These are phyloP conservation scores for Acer negundo DNA, from an alignment of 345 rosid species.

Conservation along the genomic window DNA sequence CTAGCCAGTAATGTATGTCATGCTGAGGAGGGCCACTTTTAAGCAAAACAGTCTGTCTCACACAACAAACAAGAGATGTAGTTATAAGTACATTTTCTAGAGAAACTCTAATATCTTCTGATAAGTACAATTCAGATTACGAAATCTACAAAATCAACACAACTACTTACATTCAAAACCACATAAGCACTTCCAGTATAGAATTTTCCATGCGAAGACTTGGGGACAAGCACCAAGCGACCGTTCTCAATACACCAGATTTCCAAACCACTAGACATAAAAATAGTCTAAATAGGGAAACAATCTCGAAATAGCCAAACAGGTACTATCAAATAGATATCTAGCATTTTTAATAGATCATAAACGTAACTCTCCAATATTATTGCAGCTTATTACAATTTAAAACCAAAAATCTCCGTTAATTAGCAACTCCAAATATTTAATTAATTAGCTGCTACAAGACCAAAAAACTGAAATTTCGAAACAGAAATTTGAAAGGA, in stretches of 20 bases:
- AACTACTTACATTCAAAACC: slow-evolving; percentile 55
- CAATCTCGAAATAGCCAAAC: background rate
- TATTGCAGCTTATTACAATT: background rate
- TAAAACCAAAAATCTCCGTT: background rate
- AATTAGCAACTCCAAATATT: background rate
- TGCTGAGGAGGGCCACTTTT: slow-evolving; percentile 56
- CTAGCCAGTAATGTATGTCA: slow-evolving; percentile 86
- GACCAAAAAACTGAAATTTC: background rate
- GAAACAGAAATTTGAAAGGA: slow-evolving; percentile 14
- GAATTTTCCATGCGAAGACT: slow-evolving; percentile 68
- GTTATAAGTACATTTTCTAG: background rate
- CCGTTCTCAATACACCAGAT: slow-evolving; percentile 74
- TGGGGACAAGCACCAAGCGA: slow-evolving; percentile 52
- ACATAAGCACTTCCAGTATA: slow-evolving; percentile 70
- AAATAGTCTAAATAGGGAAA: slow-evolving; percentile 19
- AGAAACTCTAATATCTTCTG: background rate
- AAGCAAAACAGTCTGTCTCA: slow-evolving; percentile 54
- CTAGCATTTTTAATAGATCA: background rate
- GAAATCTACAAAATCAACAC: background rate
- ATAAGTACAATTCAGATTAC: background rate
- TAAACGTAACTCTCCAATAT: background rate
- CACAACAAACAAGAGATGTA: slow-evolving; percentile 6
- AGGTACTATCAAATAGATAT: too few species aligned
- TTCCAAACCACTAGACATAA: slow-evolving; percentile 60
- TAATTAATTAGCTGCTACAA: background rate